Evolutionary conservation across 495 filamentous ascomycete genomes (phyloP).

Genomic region (Penicillium pancosmium): DNA sequence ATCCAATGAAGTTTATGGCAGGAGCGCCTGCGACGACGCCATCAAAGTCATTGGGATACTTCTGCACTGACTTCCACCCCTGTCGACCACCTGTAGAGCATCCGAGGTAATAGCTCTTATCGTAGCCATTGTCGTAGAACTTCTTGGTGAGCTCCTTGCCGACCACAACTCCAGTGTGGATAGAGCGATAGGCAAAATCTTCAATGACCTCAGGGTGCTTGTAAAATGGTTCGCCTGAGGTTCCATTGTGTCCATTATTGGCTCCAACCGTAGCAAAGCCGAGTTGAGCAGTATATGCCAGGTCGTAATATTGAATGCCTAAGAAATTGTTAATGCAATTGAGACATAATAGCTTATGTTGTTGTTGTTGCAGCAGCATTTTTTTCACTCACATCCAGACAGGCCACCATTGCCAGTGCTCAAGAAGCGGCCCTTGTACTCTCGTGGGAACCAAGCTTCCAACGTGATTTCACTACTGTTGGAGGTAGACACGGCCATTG

Average conservation of each 20-base stretch:
- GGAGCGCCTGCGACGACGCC: constrained; percentile 66
- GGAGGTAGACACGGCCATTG: constrained; percentile 58
- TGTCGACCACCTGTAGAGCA: constrained; percentile 60
- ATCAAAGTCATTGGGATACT: constrained; percentile 61
- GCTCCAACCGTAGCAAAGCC: constrained; percentile 60
- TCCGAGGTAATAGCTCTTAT: constrained; percentile 57
- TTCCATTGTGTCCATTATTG: constrained; percentile 62
- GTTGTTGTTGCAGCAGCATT: not conserved
- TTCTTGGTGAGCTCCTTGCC: constrained; percentile 51
- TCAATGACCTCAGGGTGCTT: constrained; percentile 52
- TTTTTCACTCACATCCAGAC: constrained; percentile 49
- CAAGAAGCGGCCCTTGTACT: constrained; percentile 55
- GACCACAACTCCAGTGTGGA: constrained; percentile 55
- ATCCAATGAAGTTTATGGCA: constrained; percentile 51
- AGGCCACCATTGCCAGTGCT: constrained; percentile 61
- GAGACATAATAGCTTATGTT: not conserved
- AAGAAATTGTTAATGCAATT: not conserved
- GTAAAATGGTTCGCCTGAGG: constrained; percentile 52
- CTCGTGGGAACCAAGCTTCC: constrained; percentile 60
- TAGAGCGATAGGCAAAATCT: constrained; percentile 51
- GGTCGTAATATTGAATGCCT: constrained; percentile 52
- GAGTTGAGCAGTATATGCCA: constrained; percentile 43
- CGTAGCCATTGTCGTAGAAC: constrained; percentile 49
- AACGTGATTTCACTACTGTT: constrained; percentile 54
- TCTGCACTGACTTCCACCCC: constrained; percentile 53